A percentile compares a stretch with the other conserved stretches of the same genome.
Conservation (phyloP, 2,329 filamentous ascomycete genomes). For the Aschersonia sp. region DNA sequence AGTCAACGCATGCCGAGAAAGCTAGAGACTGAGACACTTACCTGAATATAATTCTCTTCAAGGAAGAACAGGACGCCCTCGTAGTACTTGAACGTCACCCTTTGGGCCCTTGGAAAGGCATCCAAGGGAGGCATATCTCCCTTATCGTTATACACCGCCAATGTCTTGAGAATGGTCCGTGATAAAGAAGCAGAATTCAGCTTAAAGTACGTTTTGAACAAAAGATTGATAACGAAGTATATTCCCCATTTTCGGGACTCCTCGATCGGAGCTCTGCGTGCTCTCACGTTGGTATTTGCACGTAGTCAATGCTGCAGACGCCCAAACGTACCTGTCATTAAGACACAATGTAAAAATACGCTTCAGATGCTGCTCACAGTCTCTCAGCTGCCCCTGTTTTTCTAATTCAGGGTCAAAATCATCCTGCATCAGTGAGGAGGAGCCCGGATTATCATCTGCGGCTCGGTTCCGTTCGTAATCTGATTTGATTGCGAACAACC, state of each 20-base stretch:
- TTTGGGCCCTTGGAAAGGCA: constrained; percentile 74
- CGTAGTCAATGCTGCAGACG: not conserved
- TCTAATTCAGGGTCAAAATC: constrained; percentile 65
- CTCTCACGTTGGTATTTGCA: not conserved
- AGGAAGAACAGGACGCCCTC: constrained; percentile 86
- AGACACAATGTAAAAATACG: constrained; percentile 83
- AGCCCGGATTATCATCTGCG: constrained; percentile 19
- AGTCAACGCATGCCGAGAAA: not conserved
- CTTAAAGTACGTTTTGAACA: constrained; percentile 98
- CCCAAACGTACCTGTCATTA: constrained; percentile 56
- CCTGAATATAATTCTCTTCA: constrained; percentile 80
- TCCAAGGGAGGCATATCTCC: constrained; percentile 70
- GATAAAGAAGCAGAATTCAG: constrained; percentile 80
- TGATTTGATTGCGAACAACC: constrained; percentile 80
- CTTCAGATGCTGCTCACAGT: constrained; percentile 82
- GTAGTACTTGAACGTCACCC: constrained; percentile 94
- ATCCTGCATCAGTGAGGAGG: constrained; percentile 48
- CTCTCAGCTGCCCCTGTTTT: constrained; percentile 75
- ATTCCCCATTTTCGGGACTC: constrained; percentile 97
- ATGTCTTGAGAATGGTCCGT: constrained; percentile 74
- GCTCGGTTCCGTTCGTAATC: constrained; percentile 49
- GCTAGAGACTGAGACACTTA: constrained; percentile 17
- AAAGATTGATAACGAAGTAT: constrained; percentile 83
- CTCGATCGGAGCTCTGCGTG: constrained; percentile 56
- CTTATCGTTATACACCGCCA: constrained; percentile 54